phyloP scores from a whole-genome alignment of 371 early-diverging fungal species.

The Blakeslea trispora region DNA sequence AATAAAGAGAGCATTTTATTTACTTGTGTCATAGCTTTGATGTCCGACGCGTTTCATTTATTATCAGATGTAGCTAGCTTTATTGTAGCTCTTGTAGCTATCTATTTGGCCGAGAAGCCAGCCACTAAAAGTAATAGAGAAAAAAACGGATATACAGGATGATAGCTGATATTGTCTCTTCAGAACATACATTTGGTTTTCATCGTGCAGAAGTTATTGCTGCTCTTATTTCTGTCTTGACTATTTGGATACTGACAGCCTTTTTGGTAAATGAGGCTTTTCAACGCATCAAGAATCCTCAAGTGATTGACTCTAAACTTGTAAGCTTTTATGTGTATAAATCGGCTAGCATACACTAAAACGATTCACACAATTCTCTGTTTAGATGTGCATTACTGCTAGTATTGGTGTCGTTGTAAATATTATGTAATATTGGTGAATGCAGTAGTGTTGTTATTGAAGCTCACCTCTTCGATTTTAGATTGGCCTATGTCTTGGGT shows the following conservation, averaged over 20 bases:
- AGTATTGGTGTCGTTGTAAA: constrained; percentile 80
- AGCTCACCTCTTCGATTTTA: constrained; percentile 7
- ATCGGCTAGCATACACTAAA: no score
- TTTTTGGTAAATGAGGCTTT: constrained; percentile 76
- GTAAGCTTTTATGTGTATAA: no score
- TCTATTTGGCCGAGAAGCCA: constrained; percentile 71
- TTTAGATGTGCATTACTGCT: constrained; percentile 71
- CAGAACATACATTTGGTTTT: constrained; percentile 79
- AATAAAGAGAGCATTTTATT: no score
- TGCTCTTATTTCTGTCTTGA: constrained; percentile 75
- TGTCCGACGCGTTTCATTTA: constrained; percentile 79
- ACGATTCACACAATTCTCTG: no score
- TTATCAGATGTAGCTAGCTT: constrained; percentile 76
- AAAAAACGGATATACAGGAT: not conserved
- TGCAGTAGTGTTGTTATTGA: constrained; percentile 3
- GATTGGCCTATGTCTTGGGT: constrained; percentile 48
- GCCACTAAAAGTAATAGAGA: constrained; percentile 57
- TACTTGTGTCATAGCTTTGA: constrained; percentile 51
- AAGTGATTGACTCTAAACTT: constrained; percentile 71
- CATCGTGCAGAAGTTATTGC: constrained; percentile 88
- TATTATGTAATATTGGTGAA: constrained; percentile 49
- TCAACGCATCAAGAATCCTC: constrained; percentile 71
- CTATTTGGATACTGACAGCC: constrained; percentile 84
- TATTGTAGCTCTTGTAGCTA: constrained; percentile 70
- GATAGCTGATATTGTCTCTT: not conserved